Evolutionary conservation across 2,329 filamentous ascomycete species (phyloP), one percentile per base, ranked within the genome.

Genomic region (Dactylellina cionopaga): DNA sequence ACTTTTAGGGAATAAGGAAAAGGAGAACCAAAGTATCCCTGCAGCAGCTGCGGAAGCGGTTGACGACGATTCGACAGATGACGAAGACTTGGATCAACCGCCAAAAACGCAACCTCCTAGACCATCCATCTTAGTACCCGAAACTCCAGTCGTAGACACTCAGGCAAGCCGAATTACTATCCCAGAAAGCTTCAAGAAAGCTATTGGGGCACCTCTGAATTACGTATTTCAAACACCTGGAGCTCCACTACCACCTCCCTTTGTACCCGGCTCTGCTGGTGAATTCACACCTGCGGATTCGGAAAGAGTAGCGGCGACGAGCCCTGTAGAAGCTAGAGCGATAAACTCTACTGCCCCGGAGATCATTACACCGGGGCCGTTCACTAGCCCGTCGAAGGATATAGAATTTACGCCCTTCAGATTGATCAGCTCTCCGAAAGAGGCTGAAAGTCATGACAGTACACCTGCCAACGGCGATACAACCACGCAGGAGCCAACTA

Each of bases 131-230:
- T 15, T 37, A 11, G 39, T 49, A 17, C 68, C 68, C 1, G 54
- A 31, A 46, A 72, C 68, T 9, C 68, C 68, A 9, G 22, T 17
- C 2, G 25, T 24, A 25, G 52, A 51, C 39, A 72, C 59, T 3
- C 68, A 72, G 51, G 55, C 68, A 3, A 65, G 68, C 29, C 24
- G 37, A 4, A 17, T 72, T 9, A 29, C 43, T 3, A 17, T 72
- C 15, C 68, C 68, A 33, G 68, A 72, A 2, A 72, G 68, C 47
- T 72, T 72, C 31, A 72, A 60, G 31, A 72, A 22, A 22, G 68
- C 51, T 1, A 65, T 72, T 22, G 47, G 59, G 3, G 68, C 59
- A 15, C 68, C 68, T 3, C 65, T 72, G 9, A 46, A 52, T 11
- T 54, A 37, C 25, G 29, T 1, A 1, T 65, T 46, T 15, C 39